These are phyloP conservation scores for Clarkia xantiana DNA, from an alignment of 345 rosid genomes.

Conservation along the genomic window DNA sequence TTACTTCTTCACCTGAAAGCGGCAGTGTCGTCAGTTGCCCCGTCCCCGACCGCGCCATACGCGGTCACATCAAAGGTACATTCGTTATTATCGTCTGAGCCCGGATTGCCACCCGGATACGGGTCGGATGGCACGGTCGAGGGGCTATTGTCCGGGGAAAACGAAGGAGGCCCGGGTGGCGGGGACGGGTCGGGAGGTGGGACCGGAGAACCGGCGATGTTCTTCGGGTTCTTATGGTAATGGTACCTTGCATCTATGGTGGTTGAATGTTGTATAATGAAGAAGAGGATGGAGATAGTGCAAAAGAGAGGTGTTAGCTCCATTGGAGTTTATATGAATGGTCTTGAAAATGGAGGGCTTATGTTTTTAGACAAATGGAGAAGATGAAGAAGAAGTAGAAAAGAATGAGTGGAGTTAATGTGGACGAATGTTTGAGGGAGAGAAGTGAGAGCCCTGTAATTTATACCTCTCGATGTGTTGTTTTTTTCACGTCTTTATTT, in stretches of 20 bases:
- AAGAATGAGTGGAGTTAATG: no score
- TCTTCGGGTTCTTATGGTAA: constrained; percentile 44
- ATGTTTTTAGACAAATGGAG: no score
- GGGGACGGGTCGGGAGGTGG: constrained; percentile 11
- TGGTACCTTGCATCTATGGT: constrained; percentile 50
- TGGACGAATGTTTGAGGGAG: no score
- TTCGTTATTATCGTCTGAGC: constrained; percentile 16
- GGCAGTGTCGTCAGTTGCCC: constrained; percentile 57
- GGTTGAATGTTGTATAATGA: constrained; percentile 13
- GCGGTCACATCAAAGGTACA: constrained; percentile 51
- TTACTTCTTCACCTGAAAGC: no score
- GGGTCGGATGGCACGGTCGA: constrained; percentile 55
- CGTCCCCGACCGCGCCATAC: constrained; percentile 82
- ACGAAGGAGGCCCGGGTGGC: not conserved
- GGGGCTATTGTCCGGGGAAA: constrained; percentile 2
- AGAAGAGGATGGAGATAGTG: not conserved
- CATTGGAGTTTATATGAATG: no score
- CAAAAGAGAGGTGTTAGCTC: not conserved
- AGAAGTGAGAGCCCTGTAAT: no score
- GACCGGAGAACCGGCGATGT: constrained; percentile 18
- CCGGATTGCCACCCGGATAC: constrained; percentile 27
- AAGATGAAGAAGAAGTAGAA: no score
- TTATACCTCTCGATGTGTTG: no score
- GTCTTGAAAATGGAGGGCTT: no score
- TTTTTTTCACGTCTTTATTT: no score